Conservation (phyloP, 768 basidiomycete species). For the Termitomyces sp. region DNA sequence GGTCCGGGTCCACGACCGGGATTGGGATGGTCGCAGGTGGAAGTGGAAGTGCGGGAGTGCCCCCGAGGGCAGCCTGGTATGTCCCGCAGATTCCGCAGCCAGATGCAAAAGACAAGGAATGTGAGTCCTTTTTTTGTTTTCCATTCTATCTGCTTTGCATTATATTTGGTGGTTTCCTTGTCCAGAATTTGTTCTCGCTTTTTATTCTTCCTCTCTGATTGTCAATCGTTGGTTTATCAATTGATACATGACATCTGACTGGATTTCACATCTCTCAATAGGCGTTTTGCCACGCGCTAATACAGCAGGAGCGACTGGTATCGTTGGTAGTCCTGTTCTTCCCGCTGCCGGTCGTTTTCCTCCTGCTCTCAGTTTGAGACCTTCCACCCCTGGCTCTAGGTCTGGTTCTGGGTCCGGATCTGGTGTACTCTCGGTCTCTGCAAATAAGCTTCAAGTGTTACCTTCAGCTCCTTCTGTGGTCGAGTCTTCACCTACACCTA, state of each 20-base stretch:
- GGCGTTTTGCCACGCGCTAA: not conserved
- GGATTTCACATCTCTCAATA: not conserved
- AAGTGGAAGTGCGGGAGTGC: not conserved
- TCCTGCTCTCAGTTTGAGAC: not conserved
- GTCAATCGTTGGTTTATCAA: not conserved
- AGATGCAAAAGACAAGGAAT: not conserved
- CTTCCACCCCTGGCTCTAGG: not conserved
- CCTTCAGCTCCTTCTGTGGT: not conserved
- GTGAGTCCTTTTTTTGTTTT: not conserved
- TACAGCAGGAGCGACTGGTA: not conserved
- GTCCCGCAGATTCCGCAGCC: not conserved
- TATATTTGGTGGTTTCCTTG: not conserved
- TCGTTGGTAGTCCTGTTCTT: not conserved
- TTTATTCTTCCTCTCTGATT: not conserved
- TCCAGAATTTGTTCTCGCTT: not conserved
- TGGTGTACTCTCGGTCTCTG: not conserved
- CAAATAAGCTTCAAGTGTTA: not conserved
- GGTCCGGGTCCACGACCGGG: not conserved
- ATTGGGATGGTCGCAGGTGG: not conserved
- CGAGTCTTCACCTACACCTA: not conserved
- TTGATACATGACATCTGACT: not conserved
- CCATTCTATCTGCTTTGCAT: not conserved
- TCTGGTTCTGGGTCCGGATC: not conserved
- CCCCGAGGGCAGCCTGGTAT: not conserved
- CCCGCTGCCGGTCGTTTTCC: not conserved